Conservation (phyloP, 345 rosid species). For the Triadica sebifera region DNA sequence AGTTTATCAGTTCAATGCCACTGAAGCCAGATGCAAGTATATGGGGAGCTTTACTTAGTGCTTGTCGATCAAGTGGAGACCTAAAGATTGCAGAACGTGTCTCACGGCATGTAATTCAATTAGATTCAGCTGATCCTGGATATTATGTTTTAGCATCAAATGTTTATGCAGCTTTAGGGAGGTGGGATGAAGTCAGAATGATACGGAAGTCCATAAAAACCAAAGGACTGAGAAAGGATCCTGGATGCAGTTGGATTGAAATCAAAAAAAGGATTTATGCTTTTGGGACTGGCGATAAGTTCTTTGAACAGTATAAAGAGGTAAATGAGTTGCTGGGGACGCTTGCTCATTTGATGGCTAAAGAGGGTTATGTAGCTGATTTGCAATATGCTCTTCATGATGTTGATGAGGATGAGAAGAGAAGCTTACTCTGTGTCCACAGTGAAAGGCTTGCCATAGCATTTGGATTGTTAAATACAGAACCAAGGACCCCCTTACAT, state of each 20-base stretch:
- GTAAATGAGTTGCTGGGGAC: conserved; percentile 40
- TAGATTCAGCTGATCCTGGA: conserved; percentile 50
- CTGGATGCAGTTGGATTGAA: conserved; percentile 63
- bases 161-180: conserved; percentile 49
- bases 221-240: conserved; percentile 46
- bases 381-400: conserved; percentile 52
- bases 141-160: conserved; percentile 56
- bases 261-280: conserved; percentile 35
- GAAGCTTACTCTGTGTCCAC: conserved; percentile 55
- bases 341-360: conserved; percentile 45
- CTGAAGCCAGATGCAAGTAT: conserved; percentile 53
- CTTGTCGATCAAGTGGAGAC: conserved; percentile 45
- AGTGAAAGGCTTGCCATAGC: conserved; percentile 77
- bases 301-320: conserved; percentile 47
- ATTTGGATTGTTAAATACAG: conserved; percentile 60
- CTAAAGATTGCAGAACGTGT: conserved; percentile 45
- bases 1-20: conserved; percentile 50
- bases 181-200: conserved; percentile 55
- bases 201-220: conserved; percentile 43
- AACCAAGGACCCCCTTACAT: conserved; percentile 53
- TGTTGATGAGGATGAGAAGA: conserved; percentile 58
- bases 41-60: conserved; percentile 63
- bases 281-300: conserved; percentile 47
- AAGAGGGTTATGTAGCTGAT: conserved; percentile 63
- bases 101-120: conserved; percentile 37